These are phyloP conservation scores for Monosporascus sp. DNA, from an alignment of 2,329 filamentous ascomycete species.

Conservation along the genomic window DNA sequence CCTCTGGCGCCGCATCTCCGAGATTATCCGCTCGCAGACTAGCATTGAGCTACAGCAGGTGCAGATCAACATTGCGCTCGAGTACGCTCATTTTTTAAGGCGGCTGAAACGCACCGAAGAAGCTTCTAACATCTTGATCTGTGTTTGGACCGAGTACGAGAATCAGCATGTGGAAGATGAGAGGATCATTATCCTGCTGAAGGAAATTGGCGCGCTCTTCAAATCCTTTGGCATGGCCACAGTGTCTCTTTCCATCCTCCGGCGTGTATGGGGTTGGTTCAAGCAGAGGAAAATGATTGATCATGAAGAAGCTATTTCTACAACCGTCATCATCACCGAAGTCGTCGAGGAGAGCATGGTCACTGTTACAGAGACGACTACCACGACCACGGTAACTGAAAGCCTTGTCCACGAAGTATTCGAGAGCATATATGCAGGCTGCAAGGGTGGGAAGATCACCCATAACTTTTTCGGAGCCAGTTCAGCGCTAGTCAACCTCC, in stretches of 20 bases:
- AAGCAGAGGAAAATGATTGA: conserved; percentile 27
- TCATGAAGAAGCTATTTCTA: conserved; percentile 28
- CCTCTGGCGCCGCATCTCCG: conserved; percentile 34
- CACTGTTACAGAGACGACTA: conserved; percentile 28
- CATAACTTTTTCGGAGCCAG: conserved; percentile 30
- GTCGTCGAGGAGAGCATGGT: conserved; percentile 34
- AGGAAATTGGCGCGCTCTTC: conserved; percentile 30
- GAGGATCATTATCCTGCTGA: conserved; percentile 29
- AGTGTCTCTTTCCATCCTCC: conserved; percentile 30
- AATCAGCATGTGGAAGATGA: conserved; percentile 27
- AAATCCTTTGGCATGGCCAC: conserved; percentile 27
- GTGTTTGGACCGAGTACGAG: conserved; percentile 36
- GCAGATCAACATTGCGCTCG: conserved; percentile 33
- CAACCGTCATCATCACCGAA: conserved; percentile 32
- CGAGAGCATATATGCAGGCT: conserved; percentile 30
- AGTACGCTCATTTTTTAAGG: conserved; percentile 31
- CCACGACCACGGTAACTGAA: conserved; percentile 29
- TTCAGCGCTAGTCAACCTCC: conserved; percentile 28
- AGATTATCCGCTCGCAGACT: conserved; percentile 23
- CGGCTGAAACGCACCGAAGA: conserved; percentile 28
- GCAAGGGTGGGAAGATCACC: conserved; percentile 29
- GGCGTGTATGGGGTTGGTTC: conserved; percentile 34
- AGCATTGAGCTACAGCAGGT: conserved; percentile 29
- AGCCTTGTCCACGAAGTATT: conserved; percentile 29
- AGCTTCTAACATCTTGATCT: conserved; percentile 33